Percentiles rank a stretch among this genome's conserved stretches.
Conservation (phyloP, 257 asterid genomes). For the Solanum pinnatisectum region DNA sequence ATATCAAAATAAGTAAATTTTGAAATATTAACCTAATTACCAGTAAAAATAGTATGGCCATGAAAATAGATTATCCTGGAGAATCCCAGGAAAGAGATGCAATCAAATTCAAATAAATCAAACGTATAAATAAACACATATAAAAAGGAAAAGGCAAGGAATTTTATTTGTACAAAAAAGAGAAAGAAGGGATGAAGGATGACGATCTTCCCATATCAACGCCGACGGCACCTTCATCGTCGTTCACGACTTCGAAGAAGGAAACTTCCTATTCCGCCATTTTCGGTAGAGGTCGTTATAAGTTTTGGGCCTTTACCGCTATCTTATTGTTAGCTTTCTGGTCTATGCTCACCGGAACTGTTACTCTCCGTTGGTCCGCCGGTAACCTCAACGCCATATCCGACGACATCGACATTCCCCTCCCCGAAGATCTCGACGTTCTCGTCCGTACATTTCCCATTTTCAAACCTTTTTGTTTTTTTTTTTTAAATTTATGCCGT, state of each 20-base stretch:
- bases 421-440: constrained; percentile 51
- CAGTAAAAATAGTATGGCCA: neutral
- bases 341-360: constrained; percentile 85
- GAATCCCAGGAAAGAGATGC: neutral
- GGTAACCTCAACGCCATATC: constrained; percentile 39
- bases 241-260: constrained; percentile 12
- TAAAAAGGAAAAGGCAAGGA: neutral
- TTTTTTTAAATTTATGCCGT: neutral
- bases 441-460: constrained; percentile 28
- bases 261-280: constrained; percentile 1
- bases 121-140: neutral
- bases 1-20: neutral
- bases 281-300: constrained; percentile 64
- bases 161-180: neutral
- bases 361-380: constrained; percentile 71
- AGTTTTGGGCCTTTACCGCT: constrained; percentile 63
- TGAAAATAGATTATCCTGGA: neutral
- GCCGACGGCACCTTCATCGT: constrained; percentile 9
- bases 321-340: constrained; percentile 72
- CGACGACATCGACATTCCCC: constrained; percentile 19
- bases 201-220: constrained; percentile 77
- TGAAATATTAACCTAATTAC: neutral
- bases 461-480: neutral
- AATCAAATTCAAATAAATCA: neutral
- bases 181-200: constrained; percentile 31